A percentile compares a stretch with the other conserved stretches of the same genome.
Conservation (phyloP, 257 asterid genomes). For the Salvia splendens region DNA sequence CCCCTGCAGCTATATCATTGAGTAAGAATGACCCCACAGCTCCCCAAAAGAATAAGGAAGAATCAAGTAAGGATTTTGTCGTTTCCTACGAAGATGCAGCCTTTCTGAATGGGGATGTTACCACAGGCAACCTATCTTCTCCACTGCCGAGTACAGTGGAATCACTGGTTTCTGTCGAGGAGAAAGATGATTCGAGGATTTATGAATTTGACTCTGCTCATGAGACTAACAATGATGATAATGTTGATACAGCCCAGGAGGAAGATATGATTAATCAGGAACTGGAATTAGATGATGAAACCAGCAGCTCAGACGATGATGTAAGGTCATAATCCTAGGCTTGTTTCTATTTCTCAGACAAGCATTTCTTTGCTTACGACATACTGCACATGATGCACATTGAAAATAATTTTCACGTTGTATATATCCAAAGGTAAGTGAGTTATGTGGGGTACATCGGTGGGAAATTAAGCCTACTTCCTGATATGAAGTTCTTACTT, state of each 20-base stretch:
- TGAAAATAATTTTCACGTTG: background rate
- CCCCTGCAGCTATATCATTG: slow-evolving; percentile 17
- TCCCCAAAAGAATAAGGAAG: slow-evolving; percentile 30
- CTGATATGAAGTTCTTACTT: background rate
- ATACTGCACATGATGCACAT: background rate
- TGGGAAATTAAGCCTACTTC: slow-evolving; percentile 21
- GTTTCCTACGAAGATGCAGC: slow-evolving; percentile 37
- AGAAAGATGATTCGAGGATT: slow-evolving; percentile 31
- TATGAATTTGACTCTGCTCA: slow-evolving; percentile 45
- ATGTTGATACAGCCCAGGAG: slow-evolving; percentile 34
- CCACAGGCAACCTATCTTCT: slow-evolving; percentile 33
- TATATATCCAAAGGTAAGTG: background rate
- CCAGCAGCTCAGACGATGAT: slow-evolving; percentile 41
- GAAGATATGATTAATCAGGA: slow-evolving; percentile 15
- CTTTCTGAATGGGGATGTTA: slow-evolving; percentile 40
- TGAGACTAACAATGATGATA: slow-evolving; percentile 46
- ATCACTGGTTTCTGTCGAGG: slow-evolving; percentile 23
- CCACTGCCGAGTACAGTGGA: slow-evolving; percentile 13
- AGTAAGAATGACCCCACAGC: slow-evolving; percentile 17
- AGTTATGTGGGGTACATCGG: background rate
- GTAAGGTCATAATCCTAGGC: slow-evolving; percentile 30
- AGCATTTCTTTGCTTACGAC: background rate
- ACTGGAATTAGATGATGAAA: slow-evolving; percentile 34
- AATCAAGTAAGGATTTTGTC: slow-evolving; percentile 38
- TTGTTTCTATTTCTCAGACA: slow-evolving; percentile 1